Conservation (phyloP, 441 rosid species). For the Adansonia grandidieri region DNA sequence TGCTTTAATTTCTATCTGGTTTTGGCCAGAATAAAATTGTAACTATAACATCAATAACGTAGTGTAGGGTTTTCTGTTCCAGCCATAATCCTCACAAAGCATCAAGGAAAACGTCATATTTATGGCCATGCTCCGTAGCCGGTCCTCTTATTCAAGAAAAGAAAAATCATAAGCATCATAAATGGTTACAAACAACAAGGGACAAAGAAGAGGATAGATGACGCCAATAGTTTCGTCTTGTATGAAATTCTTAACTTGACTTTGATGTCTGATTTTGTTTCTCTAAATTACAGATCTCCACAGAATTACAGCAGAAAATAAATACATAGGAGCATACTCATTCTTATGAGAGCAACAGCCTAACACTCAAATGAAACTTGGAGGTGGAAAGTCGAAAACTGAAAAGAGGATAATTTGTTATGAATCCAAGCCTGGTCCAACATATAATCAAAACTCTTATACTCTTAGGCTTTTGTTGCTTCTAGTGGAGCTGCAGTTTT, state of each 20-base stretch:
- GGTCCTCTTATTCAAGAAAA: not conserved
- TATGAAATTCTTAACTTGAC: conserved; percentile 31
- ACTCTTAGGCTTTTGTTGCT: conserved; percentile 64
- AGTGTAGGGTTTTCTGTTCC: not conserved
- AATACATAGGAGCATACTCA: conserved; percentile 31
- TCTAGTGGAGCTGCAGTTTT: conserved; percentile 55
- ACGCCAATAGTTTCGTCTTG: conserved; percentile 14
- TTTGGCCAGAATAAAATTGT: not conserved
- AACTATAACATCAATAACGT: not conserved
- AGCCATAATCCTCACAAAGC: not conserved
- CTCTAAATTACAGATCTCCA: conserved; percentile 47
- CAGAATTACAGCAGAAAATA: conserved; percentile 37
- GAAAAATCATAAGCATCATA: conserved; percentile 3
- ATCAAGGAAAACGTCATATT: not conserved
- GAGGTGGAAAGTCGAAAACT: conserved; percentile 13
- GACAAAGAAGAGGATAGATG: not conserved
- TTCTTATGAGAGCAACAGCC: conserved; percentile 29
- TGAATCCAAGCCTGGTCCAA: conserved; percentile 1
- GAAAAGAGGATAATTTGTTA: not conserved
- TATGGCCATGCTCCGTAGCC: conserved; percentile 2
- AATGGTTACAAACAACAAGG: not conserved
- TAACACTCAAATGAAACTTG: conserved; percentile 29
- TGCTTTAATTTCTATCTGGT: not conserved
- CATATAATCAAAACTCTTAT: not conserved
- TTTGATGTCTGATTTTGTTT: conserved; percentile 41